Base-by-base conservation (phyloP, 2,329 filamentous ascomycete species). In the Penicillium sp. region DNA sequence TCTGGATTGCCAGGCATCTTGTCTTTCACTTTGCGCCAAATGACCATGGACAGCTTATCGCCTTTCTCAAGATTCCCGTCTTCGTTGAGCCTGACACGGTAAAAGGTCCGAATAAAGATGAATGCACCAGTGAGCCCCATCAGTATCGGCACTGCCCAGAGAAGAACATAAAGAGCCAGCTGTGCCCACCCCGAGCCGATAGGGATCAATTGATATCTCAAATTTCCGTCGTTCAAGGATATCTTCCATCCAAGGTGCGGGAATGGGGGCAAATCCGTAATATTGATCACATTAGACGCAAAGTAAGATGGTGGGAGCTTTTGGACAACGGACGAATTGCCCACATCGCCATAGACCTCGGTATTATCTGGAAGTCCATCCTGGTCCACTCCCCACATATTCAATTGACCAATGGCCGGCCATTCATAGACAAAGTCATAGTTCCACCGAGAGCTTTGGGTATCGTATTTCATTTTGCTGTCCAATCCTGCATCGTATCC, bases 371-470 rank as follows among this genome's bases (percentile, higher is more conserved):
- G 80, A 50, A 76, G 64, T 13, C 79, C 79, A 58, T 83, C 74
- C 0, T 75, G 73, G 51, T 83, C 80, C 57, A 83, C 79, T 36
- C 81, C 81, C 81, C 81, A 84, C 4, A 81, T 71, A 50, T 83
- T 84, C 42, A 83, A 64, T 53, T 83, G 80, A 41, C 79, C 74
- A 33, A 74, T 64, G 3, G 76, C 74, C 4, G 81, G 81, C 75
- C 79, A 84, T 54, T 84, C 81, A 3, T 73, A 69, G 72, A 82
- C 76, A 43, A 83, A 79, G 47, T 79, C 70, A 50, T 76, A 78
- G 14, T 70, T 65, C 81, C 81, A 84, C 2, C 64, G 63, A 3
- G 65, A 61, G 11, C 71, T 69, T 35, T 79, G 69, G 15, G 63
- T 62, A 20, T 70, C 65, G 29, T 77, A 70, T 14, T 66, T 56